Conservation (phyloP, 2,329 filamentous ascomycete genomes). For the Colletotrichum musae region DNA sequence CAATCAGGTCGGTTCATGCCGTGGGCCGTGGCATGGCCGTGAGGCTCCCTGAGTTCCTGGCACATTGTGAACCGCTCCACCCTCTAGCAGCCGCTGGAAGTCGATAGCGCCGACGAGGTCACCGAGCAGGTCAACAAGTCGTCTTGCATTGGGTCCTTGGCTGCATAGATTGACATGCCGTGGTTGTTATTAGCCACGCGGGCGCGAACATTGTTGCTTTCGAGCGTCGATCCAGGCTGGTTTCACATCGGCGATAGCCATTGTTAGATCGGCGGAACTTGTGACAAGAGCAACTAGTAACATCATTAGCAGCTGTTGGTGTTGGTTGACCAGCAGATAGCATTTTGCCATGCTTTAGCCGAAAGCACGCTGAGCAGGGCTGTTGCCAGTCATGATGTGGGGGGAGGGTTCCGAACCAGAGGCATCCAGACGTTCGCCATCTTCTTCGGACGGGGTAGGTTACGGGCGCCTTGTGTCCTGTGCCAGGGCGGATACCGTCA, state of each 20-base stretch:
- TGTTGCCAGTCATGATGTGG: conserved; percentile 32
- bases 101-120: conserved; percentile 19
- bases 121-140: conserved; percentile 16
- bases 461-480: conserved; percentile 12
- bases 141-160: conserved; percentile 20
- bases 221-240: conserved; percentile 12
- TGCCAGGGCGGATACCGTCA: neutral
- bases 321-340: neutral
- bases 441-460: neutral
- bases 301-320: neutral
- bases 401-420: conserved; percentile 14
- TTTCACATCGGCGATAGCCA: conserved; percentile 24
- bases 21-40: conserved; percentile 5
- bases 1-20: neutral
- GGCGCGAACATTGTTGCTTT: conserved; percentile 4
- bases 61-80: too few species aligned
- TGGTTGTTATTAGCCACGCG: conserved; percentile 14
- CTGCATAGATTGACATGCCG: conserved; percentile 17
- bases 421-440: conserved; percentile 5
- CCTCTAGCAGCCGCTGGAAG: conserved; percentile 7
- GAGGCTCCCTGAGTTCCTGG: conserved; percentile 3
- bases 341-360: conserved; percentile 13
- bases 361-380: conserved; percentile 11
- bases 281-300: conserved; percentile 21
- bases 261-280: conserved; percentile 31